Percentiles rank a stretch among this genome's conserved stretches.
Conservation (phyloP, 1,284 basidiomycete species). For the Apiotrichum gamsii region DNA sequence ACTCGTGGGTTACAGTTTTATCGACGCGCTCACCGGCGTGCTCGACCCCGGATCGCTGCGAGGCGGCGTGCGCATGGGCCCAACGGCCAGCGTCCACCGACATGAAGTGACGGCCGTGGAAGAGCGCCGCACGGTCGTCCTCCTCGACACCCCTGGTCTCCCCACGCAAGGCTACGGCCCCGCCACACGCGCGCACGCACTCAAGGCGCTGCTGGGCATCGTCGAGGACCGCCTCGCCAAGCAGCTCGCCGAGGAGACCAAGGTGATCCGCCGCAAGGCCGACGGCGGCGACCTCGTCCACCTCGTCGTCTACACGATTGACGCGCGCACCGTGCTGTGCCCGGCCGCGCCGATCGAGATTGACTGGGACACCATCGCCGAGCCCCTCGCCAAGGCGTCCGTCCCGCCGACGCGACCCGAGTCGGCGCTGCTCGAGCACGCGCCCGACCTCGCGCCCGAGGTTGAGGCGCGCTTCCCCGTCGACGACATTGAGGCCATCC, state of each 20-base stretch:
- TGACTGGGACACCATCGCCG: constrained; percentile 16
- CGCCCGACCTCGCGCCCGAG: constrained; percentile 2
- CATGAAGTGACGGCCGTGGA: constrained; percentile 3
- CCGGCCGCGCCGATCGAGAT: constrained; percentile 8
- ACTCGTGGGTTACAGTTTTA: too few species aligned
- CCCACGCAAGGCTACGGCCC: constrained; percentile 1
- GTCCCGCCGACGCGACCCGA: constrained; percentile 5
- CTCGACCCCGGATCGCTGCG: constrained; percentile 9
- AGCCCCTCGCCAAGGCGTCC: constrained; percentile 4
- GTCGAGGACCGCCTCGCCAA: constrained; percentile 36
- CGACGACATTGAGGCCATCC: constrained; percentile 26
- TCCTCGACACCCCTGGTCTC: constrained; percentile 42
- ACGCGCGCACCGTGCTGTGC: constrained; percentile 31
- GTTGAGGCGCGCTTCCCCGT: constrained; percentile 10
- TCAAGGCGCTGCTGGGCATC: constrained; percentile 28
- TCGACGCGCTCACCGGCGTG: constrained; percentile 13
- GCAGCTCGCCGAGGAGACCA: constrained; percentile 37
- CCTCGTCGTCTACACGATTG: constrained; percentile 41
- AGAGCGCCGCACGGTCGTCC: constrained; percentile 8
- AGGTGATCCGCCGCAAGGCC: constrained; percentile 31
- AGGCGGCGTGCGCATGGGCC: neutral
- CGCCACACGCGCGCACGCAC: constrained; percentile 19
- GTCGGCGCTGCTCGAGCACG: constrained; percentile 10
- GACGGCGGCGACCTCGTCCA: constrained; percentile 38
- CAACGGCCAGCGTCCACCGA: constrained; percentile 11